phyloP scores from a whole-genome alignment of 768 basidiomycete genomes.

The Cubamyces lactineus region DNA sequence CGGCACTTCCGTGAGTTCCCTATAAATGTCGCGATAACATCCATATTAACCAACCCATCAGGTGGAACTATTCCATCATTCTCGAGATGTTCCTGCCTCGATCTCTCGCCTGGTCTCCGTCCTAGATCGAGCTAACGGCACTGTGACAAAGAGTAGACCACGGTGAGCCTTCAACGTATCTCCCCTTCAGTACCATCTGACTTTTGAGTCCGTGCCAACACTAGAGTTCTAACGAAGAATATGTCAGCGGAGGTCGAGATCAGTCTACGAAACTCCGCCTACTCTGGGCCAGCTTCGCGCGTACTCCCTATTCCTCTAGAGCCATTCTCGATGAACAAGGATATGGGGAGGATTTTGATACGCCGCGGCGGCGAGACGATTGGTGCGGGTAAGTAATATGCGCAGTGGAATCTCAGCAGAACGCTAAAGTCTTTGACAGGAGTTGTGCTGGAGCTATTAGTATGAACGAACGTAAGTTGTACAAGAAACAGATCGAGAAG shows the following conservation, averaged over 20 bases:
- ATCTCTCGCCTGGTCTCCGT: slow-evolving; percentile 79
- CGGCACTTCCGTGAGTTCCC: slow-evolving; percentile 69
- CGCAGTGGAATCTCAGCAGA: background rate
- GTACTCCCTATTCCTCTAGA: slow-evolving; percentile 81
- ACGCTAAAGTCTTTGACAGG: background rate
- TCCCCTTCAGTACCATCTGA: slow-evolving; percentile 12
- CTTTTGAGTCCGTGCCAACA: background rate
- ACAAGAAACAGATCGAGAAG: no score
- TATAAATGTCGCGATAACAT: background rate
- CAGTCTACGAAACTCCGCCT: slow-evolving; percentile 60
- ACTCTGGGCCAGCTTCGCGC: slow-evolving; percentile 48
- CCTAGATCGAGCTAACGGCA: slow-evolving; percentile 78
- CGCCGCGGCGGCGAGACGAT: slow-evolving; percentile 92
- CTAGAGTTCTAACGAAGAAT: slow-evolving; percentile 84
- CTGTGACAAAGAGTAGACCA: slow-evolving; percentile 75
- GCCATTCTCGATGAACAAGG: slow-evolving; percentile 85
- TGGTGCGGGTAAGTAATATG: slow-evolving; percentile 64
- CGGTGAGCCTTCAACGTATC: slow-evolving; percentile 49
- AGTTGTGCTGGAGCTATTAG: slow-evolving; percentile 20
- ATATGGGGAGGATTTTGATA: slow-evolving; percentile 92
- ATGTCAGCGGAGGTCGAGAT: slow-evolving; percentile 87
- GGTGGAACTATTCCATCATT: slow-evolving; percentile 96
- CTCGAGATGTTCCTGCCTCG: slow-evolving; percentile 88
- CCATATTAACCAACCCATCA: slow-evolving; percentile 32
- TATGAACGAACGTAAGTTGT: slow-evolving; percentile 10